Conservation (phyloP, 2,329 filamentous ascomycete genomes). For the Massarina eburnea region DNA sequence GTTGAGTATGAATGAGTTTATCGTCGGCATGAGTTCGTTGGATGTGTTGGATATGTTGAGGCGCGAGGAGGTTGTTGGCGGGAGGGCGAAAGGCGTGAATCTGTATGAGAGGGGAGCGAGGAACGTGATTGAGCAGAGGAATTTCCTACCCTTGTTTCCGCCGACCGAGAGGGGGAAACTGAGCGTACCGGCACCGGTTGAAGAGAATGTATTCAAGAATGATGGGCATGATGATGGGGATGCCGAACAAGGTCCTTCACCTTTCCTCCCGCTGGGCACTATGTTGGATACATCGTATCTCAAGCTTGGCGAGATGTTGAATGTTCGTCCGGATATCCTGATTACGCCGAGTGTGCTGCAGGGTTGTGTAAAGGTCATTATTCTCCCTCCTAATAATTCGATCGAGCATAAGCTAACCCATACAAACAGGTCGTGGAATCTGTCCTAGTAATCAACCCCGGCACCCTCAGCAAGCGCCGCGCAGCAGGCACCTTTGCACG, state of each 20-base stretch:
- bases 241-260: constrained; percentile 52
- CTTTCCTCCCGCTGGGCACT: constrained; percentile 59
- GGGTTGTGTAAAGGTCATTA: constrained; percentile 74
- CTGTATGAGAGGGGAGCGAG: constrained; percentile 71
- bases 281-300: constrained; percentile 82
- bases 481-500: constrained; percentile 84
- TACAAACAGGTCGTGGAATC: constrained; percentile 76
- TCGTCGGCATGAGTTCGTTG: constrained; percentile 79
- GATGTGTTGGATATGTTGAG: constrained; percentile 82
- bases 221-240: constrained; percentile 46
- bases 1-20: constrained; percentile 81
- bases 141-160: constrained; percentile 89
- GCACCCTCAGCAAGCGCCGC: constrained; percentile 79
- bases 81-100: constrained; percentile 59
- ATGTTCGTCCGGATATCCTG: constrained; percentile 80
- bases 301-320: constrained; percentile 88
- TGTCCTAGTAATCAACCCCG: constrained; percentile 88
- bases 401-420: constrained; percentile 8
- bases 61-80: constrained; percentile 68
- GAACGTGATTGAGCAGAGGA: constrained; percentile 84
- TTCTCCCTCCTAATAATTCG: background rate
- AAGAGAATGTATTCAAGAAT: constrained; percentile 58
- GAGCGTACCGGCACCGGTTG: constrained; percentile 46
- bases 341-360: constrained; percentile 80
- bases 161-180: constrained; percentile 70